phyloP scores from a whole-genome alignment of 139 green algal species.

The Chlorella sorokiniana region DNA sequence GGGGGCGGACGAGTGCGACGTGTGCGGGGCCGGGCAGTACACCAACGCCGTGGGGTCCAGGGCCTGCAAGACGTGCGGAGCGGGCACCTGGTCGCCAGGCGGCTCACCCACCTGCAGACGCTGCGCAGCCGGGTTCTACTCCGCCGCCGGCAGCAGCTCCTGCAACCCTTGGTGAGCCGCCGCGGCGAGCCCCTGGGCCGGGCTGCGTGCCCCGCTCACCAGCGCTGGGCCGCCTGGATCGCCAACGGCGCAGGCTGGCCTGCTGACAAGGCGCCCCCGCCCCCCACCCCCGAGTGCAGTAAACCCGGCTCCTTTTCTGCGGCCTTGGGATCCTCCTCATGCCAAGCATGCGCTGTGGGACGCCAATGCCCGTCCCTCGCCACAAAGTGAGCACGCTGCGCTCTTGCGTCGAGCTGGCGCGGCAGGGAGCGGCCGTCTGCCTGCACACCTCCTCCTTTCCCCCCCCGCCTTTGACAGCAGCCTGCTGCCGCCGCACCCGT shows the following conservation, averaged over 20 bases:
- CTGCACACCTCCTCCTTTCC: too few relatives aligned
- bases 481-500: too few relatives aligned
- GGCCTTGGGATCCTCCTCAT: neutral
- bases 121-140: neutral
- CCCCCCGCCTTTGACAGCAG: too few relatives aligned
- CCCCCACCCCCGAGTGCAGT: neutral
- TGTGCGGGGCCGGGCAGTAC: conserved; percentile 12
- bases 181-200: too few relatives aligned
- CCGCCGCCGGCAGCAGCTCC: neutral
- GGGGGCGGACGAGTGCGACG: neutral
- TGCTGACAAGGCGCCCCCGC: neutral
- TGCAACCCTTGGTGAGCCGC: conserved; percentile 17
- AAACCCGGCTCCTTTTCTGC: neutral
- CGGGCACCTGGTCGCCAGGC: neutral
- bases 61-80: conserved; percentile 18
- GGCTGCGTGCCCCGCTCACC: too few relatives aligned
- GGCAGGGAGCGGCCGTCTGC: too few relatives aligned
- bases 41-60: neutral
- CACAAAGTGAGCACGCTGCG: neutral
- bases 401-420: too few relatives aligned
- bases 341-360: neutral
- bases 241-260: neutral
- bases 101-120: neutral
- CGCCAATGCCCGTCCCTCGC: neutral
- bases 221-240: too few relatives aligned